phyloP scores from a whole-genome alignment of 805 yeast genomes.

The Lachancea nothofagi region DNA sequence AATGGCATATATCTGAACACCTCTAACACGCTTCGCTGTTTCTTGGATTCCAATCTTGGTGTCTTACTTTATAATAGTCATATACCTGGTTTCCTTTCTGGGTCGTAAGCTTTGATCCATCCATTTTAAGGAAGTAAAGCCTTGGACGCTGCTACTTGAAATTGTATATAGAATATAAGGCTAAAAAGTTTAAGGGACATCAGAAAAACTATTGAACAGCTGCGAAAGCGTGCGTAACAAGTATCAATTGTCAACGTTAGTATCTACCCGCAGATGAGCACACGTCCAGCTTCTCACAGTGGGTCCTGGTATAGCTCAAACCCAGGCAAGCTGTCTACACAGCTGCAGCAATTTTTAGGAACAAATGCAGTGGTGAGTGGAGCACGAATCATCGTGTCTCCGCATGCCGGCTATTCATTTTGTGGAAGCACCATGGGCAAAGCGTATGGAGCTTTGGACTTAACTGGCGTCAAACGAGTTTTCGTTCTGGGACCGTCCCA shows the following conservation, averaged over 20 bases:
- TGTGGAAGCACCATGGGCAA: slow-evolving; percentile 75
- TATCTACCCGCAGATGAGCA: too few species aligned
- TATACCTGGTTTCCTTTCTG: neutral
- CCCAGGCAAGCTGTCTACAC: slow-evolving; percentile 39
- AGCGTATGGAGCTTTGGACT: slow-evolving; percentile 68
- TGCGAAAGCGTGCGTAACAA: too few species aligned
- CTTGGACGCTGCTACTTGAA: slow-evolving; percentile 2
- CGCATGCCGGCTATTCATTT: slow-evolving; percentile 88
- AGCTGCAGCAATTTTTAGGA: slow-evolving; percentile 45
- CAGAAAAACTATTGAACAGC: too few species aligned
- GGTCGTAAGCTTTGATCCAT: neutral
- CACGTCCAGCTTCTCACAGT: slow-evolving; percentile 75
- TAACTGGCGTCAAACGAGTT: slow-evolving; percentile 46
- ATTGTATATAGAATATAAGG: slow-evolving; percentile 2
- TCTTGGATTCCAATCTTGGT: neutral
- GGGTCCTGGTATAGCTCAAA: slow-evolving; percentile 80
- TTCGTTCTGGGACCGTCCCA: slow-evolving; percentile 92
- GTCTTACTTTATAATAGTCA: neutral
- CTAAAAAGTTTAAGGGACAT: neutral
- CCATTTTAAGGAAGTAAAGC: neutral
- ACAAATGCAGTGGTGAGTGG: slow-evolving; percentile 25
- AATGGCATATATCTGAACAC: too few species aligned
- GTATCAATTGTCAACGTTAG: too few species aligned
- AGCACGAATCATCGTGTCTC: slow-evolving; percentile 37
- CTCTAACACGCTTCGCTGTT: neutral